Conservation (phyloP, 495 filamentous ascomycete genomes). For the Xylaria flabelliformis region DNA sequence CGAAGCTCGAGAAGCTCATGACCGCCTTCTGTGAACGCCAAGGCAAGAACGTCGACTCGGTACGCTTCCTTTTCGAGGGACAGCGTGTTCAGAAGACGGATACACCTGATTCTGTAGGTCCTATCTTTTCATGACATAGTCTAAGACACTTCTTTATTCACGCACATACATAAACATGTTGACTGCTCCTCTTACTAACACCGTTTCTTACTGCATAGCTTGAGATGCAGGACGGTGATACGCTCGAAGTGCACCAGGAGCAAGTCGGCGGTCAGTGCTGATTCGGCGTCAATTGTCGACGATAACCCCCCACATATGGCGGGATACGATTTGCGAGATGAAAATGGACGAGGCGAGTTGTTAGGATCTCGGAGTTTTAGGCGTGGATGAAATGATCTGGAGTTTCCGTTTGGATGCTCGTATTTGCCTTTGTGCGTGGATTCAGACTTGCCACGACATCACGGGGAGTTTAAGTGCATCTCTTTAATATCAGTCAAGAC, state of each 20-base stretch:
- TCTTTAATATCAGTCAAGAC: conserved; percentile 22
- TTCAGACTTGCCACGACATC: conserved; percentile 7
- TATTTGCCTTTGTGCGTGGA: conserved; percentile 17
- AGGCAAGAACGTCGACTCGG: conserved; percentile 81
- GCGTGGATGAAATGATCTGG: conserved; percentile 5
- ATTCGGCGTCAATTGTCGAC: conserved; percentile 4
- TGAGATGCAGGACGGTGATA: conserved; percentile 96
- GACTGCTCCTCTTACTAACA: background rate
- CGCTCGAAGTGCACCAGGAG: conserved; percentile 97
- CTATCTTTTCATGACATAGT: background rate
- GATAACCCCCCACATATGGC: background rate
- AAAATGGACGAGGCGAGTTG: conserved; percentile 23
- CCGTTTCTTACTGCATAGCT: conserved; percentile 61
- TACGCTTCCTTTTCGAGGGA: conserved; percentile 96
- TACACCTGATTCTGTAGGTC: conserved; percentile 88
- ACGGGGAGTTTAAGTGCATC: conserved; percentile 10
- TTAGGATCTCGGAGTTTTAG: conserved; percentile 19
- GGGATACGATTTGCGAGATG: conserved; percentile 1
- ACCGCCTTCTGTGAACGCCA: conserved; percentile 97
- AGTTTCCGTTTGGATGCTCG: conserved; percentile 22
- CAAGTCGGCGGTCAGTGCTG: conserved; percentile 80
- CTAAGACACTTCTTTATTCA: background rate
- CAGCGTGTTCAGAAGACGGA: conserved; percentile 86
- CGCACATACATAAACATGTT: background rate
- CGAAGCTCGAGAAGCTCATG: conserved; percentile 97